Base-by-base conservation (phyloP, 2,329 filamentous ascomycete genomes). In the Claviceps citrina region DNA sequence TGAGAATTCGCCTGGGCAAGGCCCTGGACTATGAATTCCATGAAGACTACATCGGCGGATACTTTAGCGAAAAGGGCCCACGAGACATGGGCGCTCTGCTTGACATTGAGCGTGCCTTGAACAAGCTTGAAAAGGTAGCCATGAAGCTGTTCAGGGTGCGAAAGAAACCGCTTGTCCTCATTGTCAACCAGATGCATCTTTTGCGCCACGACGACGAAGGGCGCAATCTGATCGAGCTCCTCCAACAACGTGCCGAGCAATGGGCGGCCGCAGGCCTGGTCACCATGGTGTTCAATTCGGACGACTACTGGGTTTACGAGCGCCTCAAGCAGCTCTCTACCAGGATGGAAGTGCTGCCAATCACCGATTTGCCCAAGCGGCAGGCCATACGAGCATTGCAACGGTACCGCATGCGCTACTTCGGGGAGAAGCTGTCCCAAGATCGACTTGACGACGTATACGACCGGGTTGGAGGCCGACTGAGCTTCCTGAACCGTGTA, bases 221-320 rank as follows among this genome's bases (percentile, higher is more conserved):
- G n/a, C 80, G 81, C 41, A 85, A 96, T 56, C 67, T 98, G 12
- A 76, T 98, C 31, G 91, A 98, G 59, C 74, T 98, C 37, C 77
- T 98, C 24, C 91, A 98, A 54, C 91, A 98, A 57, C 77, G 87
- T 25, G 89, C 91, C 1, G 91, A 98, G 60, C 83, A 91, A 58
- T 98, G 91, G 91, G 89, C 91, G 1, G 91, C 89, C 1, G 77
- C 83, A 16, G 89, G 85, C 47, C 71, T 98, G 7, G 84, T 93
- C 24, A 96, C 91, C 1, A 74, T 85, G 68, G 78, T 98, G 26
- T 86, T 98, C 64, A 96, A 95, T 61, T 87, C 79, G 40, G 91
- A 98, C 59, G 91, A 96, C 56, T 98, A 94, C 62, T 98, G 91
- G 91, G 83, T 98, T 0, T 96, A 95, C 53, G 91, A 98, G 59